These are phyloP conservation scores for Agaricus subrufescens DNA, from an alignment of 768 basidiomycete genomes.

Conservation along the genomic window DNA sequence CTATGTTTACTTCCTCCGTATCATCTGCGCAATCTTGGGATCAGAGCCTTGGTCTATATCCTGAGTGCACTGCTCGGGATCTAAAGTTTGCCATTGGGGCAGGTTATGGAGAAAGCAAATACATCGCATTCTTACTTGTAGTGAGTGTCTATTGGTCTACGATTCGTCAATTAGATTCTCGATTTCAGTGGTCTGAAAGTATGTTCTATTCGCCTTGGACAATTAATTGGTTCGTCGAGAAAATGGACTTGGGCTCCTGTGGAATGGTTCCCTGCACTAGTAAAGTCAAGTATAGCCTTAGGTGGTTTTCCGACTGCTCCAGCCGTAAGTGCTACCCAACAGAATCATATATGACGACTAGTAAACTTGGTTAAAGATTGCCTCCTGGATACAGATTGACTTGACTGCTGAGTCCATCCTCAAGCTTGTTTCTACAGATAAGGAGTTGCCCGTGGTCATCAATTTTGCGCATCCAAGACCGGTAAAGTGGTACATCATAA, in stretches of 20 bases:
- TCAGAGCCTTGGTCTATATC: slow-evolving; percentile 19
- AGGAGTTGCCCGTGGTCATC: slow-evolving; percentile 15
- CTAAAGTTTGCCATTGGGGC: slow-evolving; percentile 21
- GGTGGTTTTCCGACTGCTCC: slow-evolving; percentile 21
- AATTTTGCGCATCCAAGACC: slow-evolving; percentile 34
- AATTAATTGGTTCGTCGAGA: slow-evolving; percentile 28
- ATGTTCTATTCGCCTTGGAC: slow-evolving; percentile 29
- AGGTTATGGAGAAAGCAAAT: slow-evolving; percentile 35
- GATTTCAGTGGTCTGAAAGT: slow-evolving; percentile 23
- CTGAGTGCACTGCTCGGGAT: slow-evolving; percentile 23
- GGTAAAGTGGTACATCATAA: slow-evolving; percentile 22
- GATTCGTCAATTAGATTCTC: slow-evolving; percentile 19
- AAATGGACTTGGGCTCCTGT: slow-evolving; percentile 34
- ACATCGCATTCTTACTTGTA: slow-evolving; percentile 16
- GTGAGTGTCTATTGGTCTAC: background rate
- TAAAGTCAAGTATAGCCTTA: slow-evolving; percentile 28
- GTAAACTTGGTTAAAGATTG: slow-evolving; percentile 14
- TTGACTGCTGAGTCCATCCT: slow-evolving; percentile 22
- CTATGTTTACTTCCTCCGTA: slow-evolving; percentile 38
- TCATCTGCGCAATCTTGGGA: slow-evolving; percentile 31
- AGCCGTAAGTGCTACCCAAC: slow-evolving; percentile 19
- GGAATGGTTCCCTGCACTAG: slow-evolving; percentile 35
- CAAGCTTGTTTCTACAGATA: slow-evolving; percentile 22
- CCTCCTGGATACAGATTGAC: slow-evolving; percentile 31
- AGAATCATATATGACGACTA: background rate